Conservation (phyloP, 2,329 filamentous ascomycete genomes). For the Paracorniculantispora psalliotae region DNA sequence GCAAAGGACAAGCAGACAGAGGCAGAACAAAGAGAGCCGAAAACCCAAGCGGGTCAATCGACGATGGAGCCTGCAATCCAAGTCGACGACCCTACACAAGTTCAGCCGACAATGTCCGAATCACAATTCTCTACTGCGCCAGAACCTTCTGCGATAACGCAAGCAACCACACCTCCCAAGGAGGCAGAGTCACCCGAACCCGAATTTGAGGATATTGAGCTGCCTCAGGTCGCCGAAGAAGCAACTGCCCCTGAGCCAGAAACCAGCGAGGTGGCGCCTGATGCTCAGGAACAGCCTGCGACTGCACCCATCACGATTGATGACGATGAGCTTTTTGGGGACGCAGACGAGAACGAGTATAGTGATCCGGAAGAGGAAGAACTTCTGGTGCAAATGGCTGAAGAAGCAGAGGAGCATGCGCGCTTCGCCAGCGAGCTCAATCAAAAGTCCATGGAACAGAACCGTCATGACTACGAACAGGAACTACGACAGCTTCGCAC, state of each 20-base stretch:
- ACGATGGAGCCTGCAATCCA: not conserved
- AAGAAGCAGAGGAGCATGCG: slow-evolving; percentile 89
- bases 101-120: not conserved
- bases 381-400: slow-evolving; percentile 76
- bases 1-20: not conserved
- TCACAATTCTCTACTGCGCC: not conserved
- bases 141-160: not conserved
- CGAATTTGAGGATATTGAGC: slow-evolving; percentile 34
- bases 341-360: slow-evolving; percentile 66
- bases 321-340: slow-evolving; percentile 40
- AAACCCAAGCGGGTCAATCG: too few relatives aligned
- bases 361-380: slow-evolving; percentile 92
- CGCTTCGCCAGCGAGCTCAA: slow-evolving; percentile 87
- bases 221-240: slow-evolving; percentile 17
- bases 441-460: slow-evolving; percentile 64
- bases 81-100: not conserved
- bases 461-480: slow-evolving; percentile 73
- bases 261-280: not conserved
- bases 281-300: not conserved
- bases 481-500: slow-evolving; percentile 81
- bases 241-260: not conserved
- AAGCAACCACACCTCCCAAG: not conserved
- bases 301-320: slow-evolving; percentile 18
- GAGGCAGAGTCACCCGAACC: slow-evolving; percentile 20
- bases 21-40: not conserved